Evolutionary conservation across 1,284 basidiomycete genomes (phyloP).

Genomic region (Fomes fomentarius): DNA sequence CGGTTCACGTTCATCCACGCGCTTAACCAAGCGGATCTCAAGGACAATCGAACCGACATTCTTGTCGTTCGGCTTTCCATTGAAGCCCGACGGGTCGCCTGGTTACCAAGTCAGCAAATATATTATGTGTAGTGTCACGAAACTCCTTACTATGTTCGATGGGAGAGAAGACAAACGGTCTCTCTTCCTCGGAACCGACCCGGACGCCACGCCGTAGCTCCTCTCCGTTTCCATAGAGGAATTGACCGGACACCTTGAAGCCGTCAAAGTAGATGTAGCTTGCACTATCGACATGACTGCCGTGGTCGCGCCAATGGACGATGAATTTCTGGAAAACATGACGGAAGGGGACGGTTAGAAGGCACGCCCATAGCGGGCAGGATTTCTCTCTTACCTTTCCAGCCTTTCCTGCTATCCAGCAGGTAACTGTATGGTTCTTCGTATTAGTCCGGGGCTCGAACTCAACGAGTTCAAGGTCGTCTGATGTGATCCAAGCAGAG

Average conservation of each 20-base stretch:
- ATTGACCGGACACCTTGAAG: constrained; percentile 57
- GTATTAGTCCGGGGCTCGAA: constrained; percentile 52
- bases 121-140: neutral
- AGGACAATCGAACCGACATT: constrained; percentile 57
- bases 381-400: constrained; percentile 47
- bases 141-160: constrained; percentile 35
- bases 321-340: constrained; percentile 48
- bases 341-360: neutral
- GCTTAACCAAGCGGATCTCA: constrained; percentile 55
- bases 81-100: constrained; percentile 6
- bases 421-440: constrained; percentile 49
- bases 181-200: constrained; percentile 36
- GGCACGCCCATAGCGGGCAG: neutral
- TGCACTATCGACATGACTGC: constrained; percentile 53
- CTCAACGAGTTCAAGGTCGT: constrained; percentile 51
- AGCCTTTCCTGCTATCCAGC: constrained; percentile 64
- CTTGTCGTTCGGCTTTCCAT: constrained; percentile 22
- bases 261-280: constrained; percentile 64
- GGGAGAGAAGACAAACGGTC: constrained; percentile 59
- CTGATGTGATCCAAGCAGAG: constrained; percentile 65
- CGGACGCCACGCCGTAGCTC: constrained; percentile 41
- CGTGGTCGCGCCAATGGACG: constrained; percentile 64
- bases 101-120: neutral
- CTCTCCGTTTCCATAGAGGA: constrained; percentile 56
- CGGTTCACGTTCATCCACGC: constrained; percentile 27